Evolutionary conservation across 345 rosid species (phyloP), one percentile per base, ranked within the genome.

Genomic region (Atalantia buxifolia): DNA sequence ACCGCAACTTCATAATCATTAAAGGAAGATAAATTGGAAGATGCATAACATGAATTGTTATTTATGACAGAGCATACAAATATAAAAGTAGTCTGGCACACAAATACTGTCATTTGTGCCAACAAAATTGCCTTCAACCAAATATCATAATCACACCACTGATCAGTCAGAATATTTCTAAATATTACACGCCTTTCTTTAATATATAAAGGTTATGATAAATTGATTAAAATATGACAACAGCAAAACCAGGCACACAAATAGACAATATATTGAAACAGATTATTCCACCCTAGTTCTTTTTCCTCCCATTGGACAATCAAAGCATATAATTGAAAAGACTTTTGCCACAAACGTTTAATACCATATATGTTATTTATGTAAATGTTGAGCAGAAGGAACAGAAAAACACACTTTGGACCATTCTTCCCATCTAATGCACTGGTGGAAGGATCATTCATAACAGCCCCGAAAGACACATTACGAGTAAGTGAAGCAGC

Each of bases 341-440:
- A 31, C 27, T 28, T 45, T 13, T 4, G 18, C 14, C 18, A n/a
- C 62, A 30, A 10, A 31, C 9, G 2, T 22, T 50, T 10, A 24
- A 19, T 19, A 38, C 67, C 28, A 22, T 66, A 30, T 59, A 53
- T 14, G 5, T 55, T 13, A 45, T 36, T 62, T 13, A 56, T 21
- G 59, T 7, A 45, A 42, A 40, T 57, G 27, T 30, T 45, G 30
- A 73, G 53, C 69, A 70, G 30, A 61, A 14, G 50, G 55, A 69
- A 69, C 19, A 60, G 31, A 71, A 59, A 63, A 18, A 79, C 82
- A 75, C 40, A 86, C 88, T 72, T 75, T 60, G 83, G 79, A 76
- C 79, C 79, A 81, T 73, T 84, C 61, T 84, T 88, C 71, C 88
- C 86, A 68, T 86, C 89, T 55, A 42, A 35, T 76, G 67, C 56